Percentiles rank a stretch among this genome's conserved stretches.
These are phyloP conservation scores for Macrophomina pseudophaseolina DNA, from an alignment of 2,329 filamentous ascomycete species.

Conservation along the genomic window DNA sequence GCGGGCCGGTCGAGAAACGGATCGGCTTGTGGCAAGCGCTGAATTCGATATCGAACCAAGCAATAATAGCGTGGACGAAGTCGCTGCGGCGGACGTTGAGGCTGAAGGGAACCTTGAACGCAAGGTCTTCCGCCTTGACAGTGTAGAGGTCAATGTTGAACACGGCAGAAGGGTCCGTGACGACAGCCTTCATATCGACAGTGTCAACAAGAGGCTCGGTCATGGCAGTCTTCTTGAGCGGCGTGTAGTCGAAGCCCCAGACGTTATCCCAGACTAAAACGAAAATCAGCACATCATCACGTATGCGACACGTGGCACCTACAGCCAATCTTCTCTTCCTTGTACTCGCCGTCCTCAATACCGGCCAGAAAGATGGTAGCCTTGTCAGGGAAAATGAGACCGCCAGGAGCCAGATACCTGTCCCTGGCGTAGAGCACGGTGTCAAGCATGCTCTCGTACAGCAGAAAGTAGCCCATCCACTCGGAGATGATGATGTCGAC, in stretches of 20 bases:
- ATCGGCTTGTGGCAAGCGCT: constrained; percentile 98
- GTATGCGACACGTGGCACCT: constrained; percentile 47
- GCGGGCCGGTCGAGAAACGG: constrained; percentile 93
- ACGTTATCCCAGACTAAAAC: constrained; percentile 95
- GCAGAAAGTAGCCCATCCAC: constrained; percentile 99
- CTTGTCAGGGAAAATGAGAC: constrained; percentile 98
- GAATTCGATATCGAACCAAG: constrained; percentile 99
- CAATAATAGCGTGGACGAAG: constrained; percentile 94
- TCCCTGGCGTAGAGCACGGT: constrained; percentile 97
- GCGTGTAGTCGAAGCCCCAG: constrained; percentile 95
- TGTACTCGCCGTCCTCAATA: constrained; percentile 99
- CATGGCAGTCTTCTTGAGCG: constrained; percentile 90
- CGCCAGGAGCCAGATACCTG: constrained; percentile 80
- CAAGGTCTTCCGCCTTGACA: constrained; percentile 80
- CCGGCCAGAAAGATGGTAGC: constrained; percentile 95
- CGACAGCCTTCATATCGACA: constrained; percentile 94
- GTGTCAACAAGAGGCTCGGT: constrained; percentile 97
- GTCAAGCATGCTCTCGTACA: constrained; percentile 99
- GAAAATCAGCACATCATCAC: constrained; percentile 29
- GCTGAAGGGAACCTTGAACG: constrained; percentile 79
- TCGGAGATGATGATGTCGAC: constrained; percentile 99
- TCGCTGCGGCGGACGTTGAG: constrained; percentile 83
- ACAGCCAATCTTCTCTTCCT: constrained; percentile 99
- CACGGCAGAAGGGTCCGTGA: constrained; percentile 85
- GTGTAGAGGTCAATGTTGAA: constrained; percentile 93